Evolutionary conservation across 192 early-diverging fungal genomes (phyloP).

Genomic region (Coemansia asiatica): DNA sequence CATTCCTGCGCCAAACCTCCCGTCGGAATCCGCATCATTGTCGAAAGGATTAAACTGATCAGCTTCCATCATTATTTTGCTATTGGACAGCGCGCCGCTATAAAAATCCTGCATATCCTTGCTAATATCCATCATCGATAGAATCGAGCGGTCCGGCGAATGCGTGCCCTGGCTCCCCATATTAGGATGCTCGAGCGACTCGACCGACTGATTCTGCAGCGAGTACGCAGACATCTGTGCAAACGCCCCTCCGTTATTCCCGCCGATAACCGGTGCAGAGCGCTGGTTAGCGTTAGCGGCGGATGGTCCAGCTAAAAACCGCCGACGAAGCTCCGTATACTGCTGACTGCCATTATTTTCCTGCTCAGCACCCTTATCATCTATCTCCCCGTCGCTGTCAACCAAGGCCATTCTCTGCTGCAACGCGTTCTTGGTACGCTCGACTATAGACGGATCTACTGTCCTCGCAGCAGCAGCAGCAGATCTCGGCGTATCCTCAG

Average conservation of each 20-base stretch:
- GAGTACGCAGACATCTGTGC: neutral
- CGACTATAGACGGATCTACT: constrained; percentile 23
- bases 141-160: constrained; percentile 14
- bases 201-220: constrained; percentile 19
- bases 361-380: neutral
- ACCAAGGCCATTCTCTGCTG: constrained; percentile 25
- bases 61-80: neutral
- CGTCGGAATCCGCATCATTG: neutral
- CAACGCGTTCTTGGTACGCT: constrained; percentile 27
- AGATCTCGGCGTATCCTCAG: neutral
- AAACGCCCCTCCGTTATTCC: neutral
- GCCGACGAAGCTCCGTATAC: constrained; percentile 17
- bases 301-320: constrained; percentile 7
- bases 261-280: constrained; percentile 4
- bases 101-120: constrained; percentile 1
- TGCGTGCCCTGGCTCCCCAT: constrained; percentile 45
- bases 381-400: neutral
- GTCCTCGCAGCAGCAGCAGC: neutral
- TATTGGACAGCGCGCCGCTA: neutral
- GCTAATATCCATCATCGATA: constrained; percentile 11
- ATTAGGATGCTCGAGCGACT: constrained; percentile 51
- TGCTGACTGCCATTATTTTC: neutral
- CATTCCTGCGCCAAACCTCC: constrained; percentile 10
- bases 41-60: constrained; percentile 2
- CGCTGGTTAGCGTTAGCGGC: neutral